Percentiles rank a stretch among this genome's conserved stretches.
These are phyloP conservation scores for Alloteropsis angusta DNA, from an alignment of 202 grass and related monocot genomes.

Conservation along the genomic window DNA sequence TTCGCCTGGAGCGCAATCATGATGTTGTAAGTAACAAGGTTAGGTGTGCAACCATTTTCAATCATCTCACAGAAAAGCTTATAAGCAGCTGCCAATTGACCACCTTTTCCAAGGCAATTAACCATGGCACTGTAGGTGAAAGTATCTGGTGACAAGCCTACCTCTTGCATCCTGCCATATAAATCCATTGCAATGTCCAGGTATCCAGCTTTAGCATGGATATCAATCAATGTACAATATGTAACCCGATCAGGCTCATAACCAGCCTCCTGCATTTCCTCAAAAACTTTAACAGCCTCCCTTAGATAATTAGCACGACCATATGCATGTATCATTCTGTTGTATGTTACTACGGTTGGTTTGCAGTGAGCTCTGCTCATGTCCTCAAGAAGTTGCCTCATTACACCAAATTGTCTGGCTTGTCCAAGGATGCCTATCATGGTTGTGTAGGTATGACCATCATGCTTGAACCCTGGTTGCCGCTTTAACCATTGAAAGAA, in stretches of 20 bases:
- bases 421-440: constrained; percentile 97
- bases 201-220: constrained; percentile 91
- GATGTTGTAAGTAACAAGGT: constrained; percentile 91
- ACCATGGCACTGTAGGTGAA: constrained; percentile 98
- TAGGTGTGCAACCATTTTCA: constrained; percentile 77
- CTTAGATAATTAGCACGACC: constrained; percentile 81
- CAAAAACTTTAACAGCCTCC: constrained; percentile 73
- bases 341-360: constrained; percentile 89
- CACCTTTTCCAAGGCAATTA: constrained; percentile 93
- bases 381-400: constrained; percentile 83
- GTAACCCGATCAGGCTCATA: constrained; percentile 73
- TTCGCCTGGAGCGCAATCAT: constrained; percentile 92
- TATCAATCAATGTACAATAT: constrained; percentile 91
- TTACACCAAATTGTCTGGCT: constrained; percentile 63
- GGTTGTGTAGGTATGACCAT: constrained; percentile 92
- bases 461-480: constrained; percentile 84
- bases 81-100: constrained; percentile 60
- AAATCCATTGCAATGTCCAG: constrained; percentile 73
- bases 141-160: constrained; percentile 77
- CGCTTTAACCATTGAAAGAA: constrained; percentile 91
- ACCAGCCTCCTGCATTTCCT: constrained; percentile 76
- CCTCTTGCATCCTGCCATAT: constrained; percentile 71
- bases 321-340: constrained; percentile 93
- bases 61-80: constrained; percentile 93
- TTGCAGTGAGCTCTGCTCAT: constrained; percentile 66